Evolutionary conservation across 495 filamentous ascomycete species (phyloP), one percentile per base, ranked within the genome.

Genomic region (Rostrohypoxylon terebratum): DNA sequence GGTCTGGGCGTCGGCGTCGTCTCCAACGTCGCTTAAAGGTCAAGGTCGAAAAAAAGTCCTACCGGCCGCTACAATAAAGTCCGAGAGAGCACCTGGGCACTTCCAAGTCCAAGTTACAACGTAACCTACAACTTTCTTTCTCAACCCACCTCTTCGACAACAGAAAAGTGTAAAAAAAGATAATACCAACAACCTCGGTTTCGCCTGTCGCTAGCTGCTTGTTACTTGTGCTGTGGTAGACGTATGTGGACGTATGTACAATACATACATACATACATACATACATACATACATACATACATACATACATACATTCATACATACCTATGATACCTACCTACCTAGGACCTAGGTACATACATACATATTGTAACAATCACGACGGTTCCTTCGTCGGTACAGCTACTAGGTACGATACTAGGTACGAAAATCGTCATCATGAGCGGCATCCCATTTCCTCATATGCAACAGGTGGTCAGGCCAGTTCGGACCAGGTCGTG

Each of bases 401-500:
- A 64, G 53, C 47, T 16, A 50, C 28, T 28, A 28, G 28, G 28
- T 28, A 28, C 60, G 65, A 59, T 16, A 50, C 28, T 28, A 28
- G 28, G 28, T 28, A 28, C 60, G 65, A 59, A 59, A 74, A 74
- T 74, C 71, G 71, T 74, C 71, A 74, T 74, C 38, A 74, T 70
- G 71, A 74, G 62, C 66, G 71, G 71, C 71, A 74, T 74, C 66
- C 66, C 51, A 74, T 74, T 69, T 74, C 71, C 71, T 70, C 71
- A 66, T 66, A 74, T 74, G 71, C 66, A 74, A 61, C 62, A 66
- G 71, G 66, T 74, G 66, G 71, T 70, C 66, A 66, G 66, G 71
- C 66, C 61, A 59, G 55, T 69, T 55, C 54, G 71, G 71, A 28
- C 66, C 62, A 67, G 66, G 66, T 70, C 51, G 62, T 63, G 51